Percentiles rank a stretch among this genome's conserved stretches.
These are phyloP conservation scores for Saccharomycopsis lassenensis DNA, from an alignment of 805 yeast genomes.

Conservation along the genomic window DNA sequence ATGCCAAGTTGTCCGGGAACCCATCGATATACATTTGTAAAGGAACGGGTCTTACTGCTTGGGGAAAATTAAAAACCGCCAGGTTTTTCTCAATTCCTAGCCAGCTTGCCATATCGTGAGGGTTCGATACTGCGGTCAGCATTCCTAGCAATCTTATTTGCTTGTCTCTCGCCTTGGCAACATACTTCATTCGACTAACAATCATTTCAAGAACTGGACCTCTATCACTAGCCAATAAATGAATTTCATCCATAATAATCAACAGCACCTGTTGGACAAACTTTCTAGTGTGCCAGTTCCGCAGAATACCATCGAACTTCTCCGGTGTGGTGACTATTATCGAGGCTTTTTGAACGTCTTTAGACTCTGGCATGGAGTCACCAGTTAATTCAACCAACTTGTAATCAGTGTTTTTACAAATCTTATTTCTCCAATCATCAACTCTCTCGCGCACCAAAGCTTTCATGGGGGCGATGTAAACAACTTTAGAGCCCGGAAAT, in stretches of 20 bases:
- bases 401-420: conserved; percentile 36
- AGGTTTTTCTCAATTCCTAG: conserved; percentile 56
- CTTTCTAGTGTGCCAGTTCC: conserved; percentile 72
- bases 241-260: conserved; percentile 80
- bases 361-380: conserved; percentile 66
- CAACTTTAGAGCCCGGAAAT: conserved; percentile 69
- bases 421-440: conserved; percentile 60
- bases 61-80: conserved; percentile 75
- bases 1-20: conserved; percentile 69
- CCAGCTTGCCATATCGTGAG: conserved; percentile 82
- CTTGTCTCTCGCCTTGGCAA: conserved; percentile 46
- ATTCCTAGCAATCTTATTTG: conserved; percentile 62
- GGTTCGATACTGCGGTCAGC: conserved; percentile 82
- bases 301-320: conserved; percentile 78
- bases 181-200: conserved; percentile 77
- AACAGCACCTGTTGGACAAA: conserved; percentile 67
- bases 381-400: conserved; percentile 72
- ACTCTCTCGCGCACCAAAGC: conserved; percentile 78
- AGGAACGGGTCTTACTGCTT: conserved; percentile 77
- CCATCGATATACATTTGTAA: conserved; percentile 82
- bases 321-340: conserved; percentile 78
- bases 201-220: conserved; percentile 84
- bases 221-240: conserved; percentile 72
- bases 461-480: conserved; percentile 84
- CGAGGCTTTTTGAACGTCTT: conserved; percentile 56